Evolutionary conservation across 164 flowering plant species (phyloP).

Genomic region (Stephania yunnanensis): DNA sequence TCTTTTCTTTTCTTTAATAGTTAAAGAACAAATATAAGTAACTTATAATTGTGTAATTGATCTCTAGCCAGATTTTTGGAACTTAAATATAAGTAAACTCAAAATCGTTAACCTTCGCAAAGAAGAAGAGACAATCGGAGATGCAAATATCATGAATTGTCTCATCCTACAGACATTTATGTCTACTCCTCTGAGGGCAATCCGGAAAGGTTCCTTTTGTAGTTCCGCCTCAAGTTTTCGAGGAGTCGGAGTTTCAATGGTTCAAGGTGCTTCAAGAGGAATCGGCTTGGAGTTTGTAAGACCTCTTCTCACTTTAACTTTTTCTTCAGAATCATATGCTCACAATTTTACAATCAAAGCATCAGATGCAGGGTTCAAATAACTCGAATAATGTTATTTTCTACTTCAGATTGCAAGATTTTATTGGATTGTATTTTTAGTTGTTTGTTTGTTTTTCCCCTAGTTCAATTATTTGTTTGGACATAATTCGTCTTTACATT

Average conservation of each 20-base stretch:
- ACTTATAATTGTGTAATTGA: no score
- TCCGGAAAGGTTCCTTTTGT: conserved; percentile 18
- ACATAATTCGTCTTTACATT: no score
- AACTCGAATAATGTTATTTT: background rate
- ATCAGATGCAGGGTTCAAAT: background rate
- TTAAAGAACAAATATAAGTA: no score
- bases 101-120: no score
- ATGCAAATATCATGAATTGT: background rate
- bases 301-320: background rate
- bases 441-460: no score
- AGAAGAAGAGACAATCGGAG: no score
- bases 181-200: conserved; percentile 11
- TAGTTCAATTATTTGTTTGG: no score
- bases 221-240: conserved; percentile 12
- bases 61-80: no score
- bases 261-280: conserved; percentile 48
- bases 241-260: conserved; percentile 36
- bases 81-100: no score
- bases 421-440: no score
- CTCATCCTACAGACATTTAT: background rate
- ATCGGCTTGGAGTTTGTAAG: conserved; percentile 46
- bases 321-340: background rate
- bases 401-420: background rate
- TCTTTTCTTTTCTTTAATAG: no score
- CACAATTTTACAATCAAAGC: background rate